Base-by-base conservation (phyloP, 345 rosid genomes). In the Erodium maritimum region DNA sequence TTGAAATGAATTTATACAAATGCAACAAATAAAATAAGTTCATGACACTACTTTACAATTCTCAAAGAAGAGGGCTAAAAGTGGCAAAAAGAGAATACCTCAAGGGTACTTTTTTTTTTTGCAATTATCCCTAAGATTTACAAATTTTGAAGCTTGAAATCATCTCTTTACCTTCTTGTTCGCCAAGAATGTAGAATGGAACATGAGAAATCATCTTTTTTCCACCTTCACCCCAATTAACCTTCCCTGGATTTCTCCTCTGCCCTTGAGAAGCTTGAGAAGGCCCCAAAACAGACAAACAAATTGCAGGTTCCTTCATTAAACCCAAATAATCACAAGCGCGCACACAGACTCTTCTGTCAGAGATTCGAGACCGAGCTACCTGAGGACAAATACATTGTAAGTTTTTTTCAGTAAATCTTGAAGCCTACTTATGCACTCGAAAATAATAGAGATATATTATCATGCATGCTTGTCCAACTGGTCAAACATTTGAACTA, bases 241-340 rank as follows among this genome's bases (percentile, higher is more conserved):
- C 86, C 23, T 79, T 74, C 33, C 94, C 96, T 0, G 91, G 96
- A 53, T 67, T 68, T 42, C 70, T 82, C 58, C 52, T 54, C 52
- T 60, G 67, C 21, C 68, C 80, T 10, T 61, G 79, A 34, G 96
- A 67, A 67, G 84, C 71, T 23, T 63, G 69, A 52, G 80, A 81
- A 65, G 96, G 84, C 61, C 99, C 95, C 65, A 91, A 70, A 58
- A 91, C 74, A 42, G 96, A 89, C 69, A 79, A 68, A 54, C 82
- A 76, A 57, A 86, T 82, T 55, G 86, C 90, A 63, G 95, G 94
- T 58, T 89, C 99, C 52, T 78, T 79, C 86, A 83, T 77, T 63
- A 91, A 75, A 62, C 96, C 95, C 52, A 91, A 62, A 71, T 83
- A 91, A 78, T 88, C 96, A 66, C 77, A 83, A 3, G 95, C 99